Evolutionary conservation across 768 basidiomycete genomes (phyloP).

Genomic region (Leucogyrophana mollusca): DNA sequence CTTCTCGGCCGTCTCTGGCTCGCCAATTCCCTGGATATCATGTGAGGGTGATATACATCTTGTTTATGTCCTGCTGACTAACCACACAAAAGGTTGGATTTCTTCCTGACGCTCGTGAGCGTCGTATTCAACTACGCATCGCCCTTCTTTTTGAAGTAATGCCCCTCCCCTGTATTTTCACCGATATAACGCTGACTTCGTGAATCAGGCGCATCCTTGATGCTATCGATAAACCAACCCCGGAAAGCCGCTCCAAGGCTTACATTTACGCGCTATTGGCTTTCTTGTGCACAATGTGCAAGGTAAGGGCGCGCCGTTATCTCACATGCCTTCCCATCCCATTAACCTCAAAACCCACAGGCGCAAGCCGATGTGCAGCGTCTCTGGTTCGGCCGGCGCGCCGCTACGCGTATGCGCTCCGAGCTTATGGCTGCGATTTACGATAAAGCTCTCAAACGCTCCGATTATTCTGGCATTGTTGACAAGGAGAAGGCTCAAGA

Average conservation of each 20-base stretch:
- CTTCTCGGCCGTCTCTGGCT: slow-evolving; percentile 35
- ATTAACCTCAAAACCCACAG: not conserved
- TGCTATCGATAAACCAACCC: slow-evolving; percentile 30
- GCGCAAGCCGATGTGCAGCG: slow-evolving; percentile 38
- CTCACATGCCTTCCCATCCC: slow-evolving; percentile 2
- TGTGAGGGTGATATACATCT: slow-evolving; percentile 9
- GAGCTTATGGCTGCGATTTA: slow-evolving; percentile 53
- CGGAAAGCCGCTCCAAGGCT: slow-evolving; percentile 39
- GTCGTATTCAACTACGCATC: slow-evolving; percentile 47
- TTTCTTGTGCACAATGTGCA: slow-evolving; percentile 39
- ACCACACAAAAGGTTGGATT: slow-evolving; percentile 30
- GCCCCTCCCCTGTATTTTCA: not conserved
- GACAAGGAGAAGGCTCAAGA: slow-evolving; percentile 35
- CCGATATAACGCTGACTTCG: not conserved
- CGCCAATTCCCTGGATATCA: slow-evolving; percentile 39
- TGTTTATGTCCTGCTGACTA: not conserved
- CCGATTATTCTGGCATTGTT: slow-evolving; percentile 73
- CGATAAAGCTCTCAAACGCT: slow-evolving; percentile 55
- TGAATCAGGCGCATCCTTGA: slow-evolving; percentile 31
- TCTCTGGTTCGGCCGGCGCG: slow-evolving; percentile 47
- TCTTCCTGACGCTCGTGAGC: slow-evolving; percentile 38
- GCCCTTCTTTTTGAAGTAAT: slow-evolving; percentile 50
- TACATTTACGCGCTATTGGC: slow-evolving; percentile 50
- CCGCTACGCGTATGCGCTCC: slow-evolving; percentile 39
- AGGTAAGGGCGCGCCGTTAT: no score